A percentile compares a stretch with the other conserved stretches of the same genome.
These are phyloP conservation scores for Colletotrichum phormii DNA, from an alignment of 2,329 filamentous ascomycete genomes.

Conservation along the genomic window DNA sequence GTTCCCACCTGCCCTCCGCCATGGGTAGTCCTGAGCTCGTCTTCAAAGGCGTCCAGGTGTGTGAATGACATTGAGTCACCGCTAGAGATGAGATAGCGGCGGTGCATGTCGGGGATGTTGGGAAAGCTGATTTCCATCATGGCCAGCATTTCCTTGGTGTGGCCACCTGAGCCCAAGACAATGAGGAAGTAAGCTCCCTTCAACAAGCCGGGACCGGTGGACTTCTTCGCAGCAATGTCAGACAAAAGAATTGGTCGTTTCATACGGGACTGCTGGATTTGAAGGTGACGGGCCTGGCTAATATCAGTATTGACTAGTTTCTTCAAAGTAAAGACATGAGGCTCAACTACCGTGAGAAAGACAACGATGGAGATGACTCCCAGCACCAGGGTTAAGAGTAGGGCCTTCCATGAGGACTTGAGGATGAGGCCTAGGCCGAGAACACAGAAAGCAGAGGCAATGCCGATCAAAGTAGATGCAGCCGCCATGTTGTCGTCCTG, in stretches of 20 bases:
- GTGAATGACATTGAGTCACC: conserved; percentile 80
- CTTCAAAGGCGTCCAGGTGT: conserved; percentile 70
- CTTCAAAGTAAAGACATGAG: not conserved
- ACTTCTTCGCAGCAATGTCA: not conserved
- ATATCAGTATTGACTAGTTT: not conserved
- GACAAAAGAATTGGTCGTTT: conserved; percentile 27
- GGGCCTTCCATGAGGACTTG: conserved; percentile 26
- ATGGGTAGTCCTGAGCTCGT: conserved; percentile 45
- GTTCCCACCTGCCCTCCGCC: conserved; percentile 51
- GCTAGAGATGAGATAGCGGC: conserved; percentile 84
- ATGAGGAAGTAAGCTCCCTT: conserved; percentile 72
- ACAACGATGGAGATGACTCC: conserved; percentile 36
- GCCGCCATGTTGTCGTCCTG: conserved; percentile 3
- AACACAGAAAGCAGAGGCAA: conserved; percentile 14
- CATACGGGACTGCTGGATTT: conserved; percentile 19
- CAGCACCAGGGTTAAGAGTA: conserved; percentile 5
- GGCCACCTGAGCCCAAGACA: conserved; percentile 91
- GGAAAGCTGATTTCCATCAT: conserved; percentile 75
- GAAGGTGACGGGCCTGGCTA: conserved; percentile 23
- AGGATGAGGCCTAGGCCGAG: conserved; percentile 22
- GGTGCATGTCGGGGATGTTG: conserved; percentile 65
- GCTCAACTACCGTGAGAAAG: conserved; percentile 44
- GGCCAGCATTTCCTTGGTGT: conserved; percentile 93
- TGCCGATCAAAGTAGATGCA: conserved; percentile 23
- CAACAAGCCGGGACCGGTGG: conserved; percentile 36